Evolutionary conservation across 1,139 yeast genomes (phyloP).

Genomic region (Trichomonascaceae sp.): DNA sequence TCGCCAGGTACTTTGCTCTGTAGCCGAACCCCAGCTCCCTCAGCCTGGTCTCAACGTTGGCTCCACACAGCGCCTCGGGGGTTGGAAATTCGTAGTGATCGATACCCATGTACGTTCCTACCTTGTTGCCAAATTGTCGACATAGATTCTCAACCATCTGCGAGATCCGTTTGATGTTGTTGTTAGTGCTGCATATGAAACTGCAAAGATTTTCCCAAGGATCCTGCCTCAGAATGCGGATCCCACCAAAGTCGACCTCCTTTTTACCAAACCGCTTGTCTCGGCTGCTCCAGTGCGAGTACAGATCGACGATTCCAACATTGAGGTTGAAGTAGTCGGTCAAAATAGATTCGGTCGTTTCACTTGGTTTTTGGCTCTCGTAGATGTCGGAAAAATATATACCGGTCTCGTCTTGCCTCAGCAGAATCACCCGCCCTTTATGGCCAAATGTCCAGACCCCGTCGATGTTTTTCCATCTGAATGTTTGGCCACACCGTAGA

Average conservation of each 20-base stretch:
- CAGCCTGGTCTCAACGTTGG: constrained; percentile 29
- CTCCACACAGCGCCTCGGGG: constrained; percentile 36
- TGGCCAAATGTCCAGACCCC: constrained; percentile 25
- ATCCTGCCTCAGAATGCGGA: constrained; percentile 76
- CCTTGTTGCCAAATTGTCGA: constrained; percentile 49
- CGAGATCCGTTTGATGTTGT: constrained; percentile 85
- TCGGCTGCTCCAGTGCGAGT: constrained; percentile 44
- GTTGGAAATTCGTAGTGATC: constrained; percentile 65
- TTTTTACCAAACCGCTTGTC: constrained; percentile 37
- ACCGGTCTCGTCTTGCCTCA: constrained; percentile 21
- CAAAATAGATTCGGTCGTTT: constrained; percentile 36
- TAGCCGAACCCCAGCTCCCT: constrained; percentile 75
- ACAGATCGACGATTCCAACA: constrained; percentile 40
- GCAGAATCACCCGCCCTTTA: constrained; percentile 23
- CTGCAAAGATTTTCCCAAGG: constrained; percentile 93
- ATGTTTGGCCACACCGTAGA: constrained; percentile 69
- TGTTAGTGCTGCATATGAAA: constrained; percentile 91
- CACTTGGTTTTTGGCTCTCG: constrained; percentile 10
- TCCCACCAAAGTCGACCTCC: constrained; percentile 42
- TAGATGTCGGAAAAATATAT: constrained; percentile 22
- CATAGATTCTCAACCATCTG: constrained; percentile 84
- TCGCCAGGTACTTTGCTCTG: constrained; percentile 75
- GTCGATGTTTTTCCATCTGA: constrained; percentile 25
- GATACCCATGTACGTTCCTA: constrained; percentile 43
- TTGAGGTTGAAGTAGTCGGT: constrained; percentile 59